Conservation (phyloP, 176 grass and related monocot species). For the Lolium rigidum region DNA sequence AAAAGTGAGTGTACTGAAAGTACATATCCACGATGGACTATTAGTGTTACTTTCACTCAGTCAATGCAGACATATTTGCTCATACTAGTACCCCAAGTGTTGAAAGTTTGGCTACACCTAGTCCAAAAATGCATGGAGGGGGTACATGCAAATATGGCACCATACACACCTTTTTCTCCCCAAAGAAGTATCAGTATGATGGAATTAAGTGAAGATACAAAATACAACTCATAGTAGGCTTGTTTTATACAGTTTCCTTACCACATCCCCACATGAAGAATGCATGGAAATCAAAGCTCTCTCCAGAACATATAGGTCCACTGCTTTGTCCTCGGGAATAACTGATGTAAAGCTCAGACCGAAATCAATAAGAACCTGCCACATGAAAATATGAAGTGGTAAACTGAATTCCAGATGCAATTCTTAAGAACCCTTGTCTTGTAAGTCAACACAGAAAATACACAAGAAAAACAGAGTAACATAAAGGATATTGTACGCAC, state of each 20-base stretch:
- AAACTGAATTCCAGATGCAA: slow-evolving; percentile 13
- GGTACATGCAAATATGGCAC: background rate
- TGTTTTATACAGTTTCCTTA: slow-evolving; percentile 49
- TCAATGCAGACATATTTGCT: background rate
- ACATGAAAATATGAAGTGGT: slow-evolving; percentile 23
- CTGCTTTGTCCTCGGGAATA: slow-evolving; percentile 92
- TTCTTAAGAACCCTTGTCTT: background rate
- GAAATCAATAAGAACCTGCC: slow-evolving; percentile 96
- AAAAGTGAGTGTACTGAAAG: background rate
- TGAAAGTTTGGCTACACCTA: background rate
- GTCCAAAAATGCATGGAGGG: background rate
- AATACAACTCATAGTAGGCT: background rate
- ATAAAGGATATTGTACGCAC: slow-evolving; percentile 42
- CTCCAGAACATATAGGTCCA: slow-evolving; percentile 94
- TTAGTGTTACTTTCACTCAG: background rate
- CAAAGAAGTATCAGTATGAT: background rate
- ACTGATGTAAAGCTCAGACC: slow-evolving; percentile 92
- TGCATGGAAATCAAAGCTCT: slow-evolving; percentile 98
- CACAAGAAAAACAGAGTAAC: background rate
- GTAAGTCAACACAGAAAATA: slow-evolving; percentile 28
- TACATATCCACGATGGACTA: background rate
- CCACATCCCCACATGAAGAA: slow-evolving; percentile 89
- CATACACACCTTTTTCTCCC: background rate
- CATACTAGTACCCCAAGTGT: background rate
- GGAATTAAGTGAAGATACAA: background rate